phyloP scores from a whole-genome alignment of 2,329 filamentous ascomycete species.

The Xylaria sp. region DNA sequence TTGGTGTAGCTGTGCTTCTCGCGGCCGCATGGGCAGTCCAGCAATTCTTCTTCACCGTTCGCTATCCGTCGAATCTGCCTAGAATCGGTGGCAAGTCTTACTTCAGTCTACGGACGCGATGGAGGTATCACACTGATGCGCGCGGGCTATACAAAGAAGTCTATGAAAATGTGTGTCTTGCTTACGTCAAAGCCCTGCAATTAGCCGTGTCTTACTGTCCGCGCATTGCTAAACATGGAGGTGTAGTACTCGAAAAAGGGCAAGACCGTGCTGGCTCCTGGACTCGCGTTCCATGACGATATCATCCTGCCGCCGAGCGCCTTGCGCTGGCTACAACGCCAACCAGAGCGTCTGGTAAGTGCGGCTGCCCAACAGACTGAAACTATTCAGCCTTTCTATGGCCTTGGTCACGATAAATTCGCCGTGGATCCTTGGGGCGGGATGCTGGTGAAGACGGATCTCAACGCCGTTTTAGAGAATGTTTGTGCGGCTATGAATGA shows the following conservation, averaged over 20 bases:
- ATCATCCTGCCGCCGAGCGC: conserved; percentile 56
- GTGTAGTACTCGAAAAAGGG: conserved; percentile 56
- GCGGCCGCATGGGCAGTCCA: conserved; percentile 26
- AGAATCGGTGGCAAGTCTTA: conserved; percentile 35
- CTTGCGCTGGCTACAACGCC: conserved; percentile 55
- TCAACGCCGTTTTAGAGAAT: conserved; percentile 52
- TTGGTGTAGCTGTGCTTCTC: conserved; percentile 25
- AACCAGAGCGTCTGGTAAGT: conserved; percentile 54
- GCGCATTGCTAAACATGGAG: conserved; percentile 7
- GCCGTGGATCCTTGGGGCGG: conserved; percentile 44
- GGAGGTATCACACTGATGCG: conserved; percentile 40
- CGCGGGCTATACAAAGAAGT: conserved; percentile 38
- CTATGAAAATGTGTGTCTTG: conserved; percentile 42
- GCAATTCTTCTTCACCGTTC: conserved; percentile 38
- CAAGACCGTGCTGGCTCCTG: conserved; percentile 56
- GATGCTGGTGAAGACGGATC: conserved; percentile 51
- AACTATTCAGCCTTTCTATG: conserved; percentile 53
- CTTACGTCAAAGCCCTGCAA: background rate
- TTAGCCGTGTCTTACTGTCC: background rate
- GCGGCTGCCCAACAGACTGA: conserved; percentile 53
- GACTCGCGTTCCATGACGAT: conserved; percentile 54
- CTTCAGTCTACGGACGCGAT: conserved; percentile 35
- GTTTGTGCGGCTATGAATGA: conserved; percentile 52
- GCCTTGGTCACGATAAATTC: conserved; percentile 51
- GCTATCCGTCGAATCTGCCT: conserved; percentile 39